phyloP scores from a whole-genome alignment of 805 yeast species.

The Kluyveromyces siamensis region DNA sequence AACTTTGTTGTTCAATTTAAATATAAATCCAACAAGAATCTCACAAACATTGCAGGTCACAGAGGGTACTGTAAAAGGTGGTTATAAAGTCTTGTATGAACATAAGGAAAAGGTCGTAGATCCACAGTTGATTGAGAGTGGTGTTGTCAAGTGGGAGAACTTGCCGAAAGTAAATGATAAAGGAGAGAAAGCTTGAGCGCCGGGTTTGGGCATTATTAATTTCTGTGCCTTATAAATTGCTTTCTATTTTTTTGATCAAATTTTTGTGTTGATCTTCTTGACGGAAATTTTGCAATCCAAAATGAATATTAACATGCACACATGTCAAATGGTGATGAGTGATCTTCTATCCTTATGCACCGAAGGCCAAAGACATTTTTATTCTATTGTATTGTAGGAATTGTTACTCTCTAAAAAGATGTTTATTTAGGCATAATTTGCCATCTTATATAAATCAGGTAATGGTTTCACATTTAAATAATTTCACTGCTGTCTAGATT shows the following conservation, averaged over 20 bases:
- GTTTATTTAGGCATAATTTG: not conserved
- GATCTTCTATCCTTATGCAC: not conserved
- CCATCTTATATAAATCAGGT: not conserved
- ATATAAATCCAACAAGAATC: constrained; percentile 66
- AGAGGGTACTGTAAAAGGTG: constrained; percentile 93
- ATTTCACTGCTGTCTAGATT: too few species aligned
- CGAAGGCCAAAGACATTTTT: not conserved
- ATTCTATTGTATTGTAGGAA: not conserved
- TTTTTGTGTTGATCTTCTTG: not conserved
- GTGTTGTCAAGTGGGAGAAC: constrained; percentile 23
- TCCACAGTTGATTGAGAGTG: constrained; percentile 25
- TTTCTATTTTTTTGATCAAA: not conserved
- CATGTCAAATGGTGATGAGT: not conserved
- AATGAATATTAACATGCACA: not conserved
- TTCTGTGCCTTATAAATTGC: too few species aligned
- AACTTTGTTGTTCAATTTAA: constrained; percentile 74
- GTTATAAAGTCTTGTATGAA: constrained; percentile 73
- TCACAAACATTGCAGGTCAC: constrained; percentile 93
- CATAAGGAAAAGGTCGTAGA: constrained; percentile 56
- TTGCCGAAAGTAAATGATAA: constrained; percentile 20
- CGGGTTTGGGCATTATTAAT: not conserved
- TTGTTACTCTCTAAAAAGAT: not conserved
- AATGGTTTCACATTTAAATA: too few species aligned
- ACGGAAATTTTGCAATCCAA: not conserved
- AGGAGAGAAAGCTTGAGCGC: constrained; percentile 2